Percentiles rank a stretch among this genome's conserved stretches.
Conservation (phyloP, 495 filamentous ascomycete genomes). For the Penicillium herquei region DNA sequence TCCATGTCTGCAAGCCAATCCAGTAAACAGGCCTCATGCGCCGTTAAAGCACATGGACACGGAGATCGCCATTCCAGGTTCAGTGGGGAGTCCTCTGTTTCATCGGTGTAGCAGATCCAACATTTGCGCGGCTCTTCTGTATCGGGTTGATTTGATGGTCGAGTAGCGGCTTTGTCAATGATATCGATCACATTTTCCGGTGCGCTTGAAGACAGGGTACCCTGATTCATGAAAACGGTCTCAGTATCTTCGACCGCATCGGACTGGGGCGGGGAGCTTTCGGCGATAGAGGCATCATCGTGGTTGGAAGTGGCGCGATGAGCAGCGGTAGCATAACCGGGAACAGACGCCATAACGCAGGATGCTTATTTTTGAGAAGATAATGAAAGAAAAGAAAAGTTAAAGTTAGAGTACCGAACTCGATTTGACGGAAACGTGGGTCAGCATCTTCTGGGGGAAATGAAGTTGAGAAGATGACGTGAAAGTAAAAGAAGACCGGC, state of each 20-base stretch:
- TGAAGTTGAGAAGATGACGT: neutral
- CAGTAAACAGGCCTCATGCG: constrained; percentile 86
- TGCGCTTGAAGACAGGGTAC: constrained; percentile 20
- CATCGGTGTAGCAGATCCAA: constrained; percentile 90
- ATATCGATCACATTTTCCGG: constrained; percentile 13
- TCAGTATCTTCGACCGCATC: constrained; percentile 36
- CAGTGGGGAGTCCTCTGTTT: constrained; percentile 69
- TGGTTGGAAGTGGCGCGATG: constrained; percentile 28
- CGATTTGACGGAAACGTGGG: neutral
- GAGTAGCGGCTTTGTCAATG: constrained; percentile 16
- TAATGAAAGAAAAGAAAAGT: neutral
- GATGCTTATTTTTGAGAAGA: neutral
- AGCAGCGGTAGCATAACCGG: constrained; percentile 30
- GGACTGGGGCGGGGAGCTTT: constrained; percentile 7
- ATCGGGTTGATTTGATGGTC: constrained; percentile 14
- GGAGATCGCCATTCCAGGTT: constrained; percentile 79
- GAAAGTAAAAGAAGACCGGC: neutral
- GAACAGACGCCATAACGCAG: constrained; percentile 39
- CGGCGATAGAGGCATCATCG: constrained; percentile 15
- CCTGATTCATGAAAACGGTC: constrained; percentile 43
- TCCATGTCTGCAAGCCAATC: constrained; percentile 89
- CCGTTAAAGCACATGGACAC: constrained; percentile 84
- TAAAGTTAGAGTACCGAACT: neutral
- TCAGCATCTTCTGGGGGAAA: constrained; percentile 8
- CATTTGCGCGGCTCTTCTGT: constrained; percentile 64